Base-by-base conservation (phyloP, 305 asterid genomes). In the Ruellia speciosa region DNA sequence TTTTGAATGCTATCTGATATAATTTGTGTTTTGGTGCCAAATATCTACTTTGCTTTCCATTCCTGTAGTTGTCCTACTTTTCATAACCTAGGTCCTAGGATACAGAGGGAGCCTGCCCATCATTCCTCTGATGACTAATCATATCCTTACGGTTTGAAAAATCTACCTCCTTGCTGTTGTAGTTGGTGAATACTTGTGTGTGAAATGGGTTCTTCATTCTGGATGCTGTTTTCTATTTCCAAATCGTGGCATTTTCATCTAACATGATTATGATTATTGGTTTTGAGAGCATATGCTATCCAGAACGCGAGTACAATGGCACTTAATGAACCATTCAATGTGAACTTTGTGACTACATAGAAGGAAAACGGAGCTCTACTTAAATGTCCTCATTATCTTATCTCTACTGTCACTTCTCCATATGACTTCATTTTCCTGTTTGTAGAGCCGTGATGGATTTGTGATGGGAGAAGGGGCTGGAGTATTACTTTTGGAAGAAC, bases 391-490 rank as follows among this genome's bases (percentile, higher is more conserved):
- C 13, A 45, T 46, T 57, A 57, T 17, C 59, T 67, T 19, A 41
- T 15, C 34, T 14, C n/a, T 16, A 51, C 56, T 56, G 45, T 56
- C 65, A 49, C 63, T 51, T 67, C 20, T 28, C 50, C 49, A 16
- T 52, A 17, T 54, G 37, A 67, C 61, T 66, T 72, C 39, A 37
- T 12, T 62, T 58, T 60, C 48, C n/a, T 60, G 15, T 68, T 72
- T 64, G 54, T 82, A 88, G 97, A 77, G 75, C 62, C 95, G 96
- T 33, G 96, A 88, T 81, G 96, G 95, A 54, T 88, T 88, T 78
- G 96, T 88, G 31, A 83, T 88, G 95, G 96, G 96, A 64, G 96
- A 88, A 83, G 96, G 96, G 58, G 76, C 94, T 73, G 95, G 95
- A 66, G 96, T 88, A 67, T 77, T 88, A 73, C 90, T 88, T 12